These are phyloP conservation scores for Trametes sp. DNA, from an alignment of 1,284 basidiomycete genomes.

Conservation along the genomic window DNA sequence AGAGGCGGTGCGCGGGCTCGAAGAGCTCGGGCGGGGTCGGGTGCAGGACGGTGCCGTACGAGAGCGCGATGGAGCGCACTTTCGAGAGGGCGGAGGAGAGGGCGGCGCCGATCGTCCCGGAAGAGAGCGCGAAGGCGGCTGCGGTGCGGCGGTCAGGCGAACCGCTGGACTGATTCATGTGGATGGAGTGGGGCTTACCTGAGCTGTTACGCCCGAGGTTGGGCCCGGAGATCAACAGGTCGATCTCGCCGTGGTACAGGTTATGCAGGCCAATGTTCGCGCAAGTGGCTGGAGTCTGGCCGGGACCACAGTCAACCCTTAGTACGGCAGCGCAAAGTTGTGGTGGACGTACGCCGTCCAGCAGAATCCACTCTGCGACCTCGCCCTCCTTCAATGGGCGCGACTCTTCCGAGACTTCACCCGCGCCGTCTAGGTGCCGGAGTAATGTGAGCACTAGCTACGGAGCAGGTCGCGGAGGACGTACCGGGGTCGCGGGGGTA, in stretches of 20 bases:
- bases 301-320: not conserved
- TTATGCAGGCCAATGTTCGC: conserved; percentile 91
- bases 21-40: conserved; percentile 69
- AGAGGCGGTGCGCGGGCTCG: conserved; percentile 75
- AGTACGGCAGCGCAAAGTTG: not conserved
- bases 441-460: conserved; percentile 10
- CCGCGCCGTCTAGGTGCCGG: conserved; percentile 64
- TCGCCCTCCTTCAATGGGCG: conserved; percentile 79
- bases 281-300: conserved; percentile 89
- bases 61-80: conserved; percentile 78
- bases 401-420: conserved; percentile 68
- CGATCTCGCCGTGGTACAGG: conserved; percentile 83
- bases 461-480: conserved; percentile 12
- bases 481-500: conserved; percentile 75
- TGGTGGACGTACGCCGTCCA: conserved; percentile 73
- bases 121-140: conserved; percentile 88
- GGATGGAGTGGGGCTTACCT: conserved; percentile 46
- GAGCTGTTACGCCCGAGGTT: conserved; percentile 87
- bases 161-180: not conserved
- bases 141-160: not conserved
- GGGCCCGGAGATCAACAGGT: conserved; percentile 82
- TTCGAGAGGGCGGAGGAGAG: conserved; percentile 81
- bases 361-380: conserved; percentile 87
- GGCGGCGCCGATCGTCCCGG: conserved; percentile 91
- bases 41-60: conserved; percentile 82